Conservation (phyloP, 2,329 filamentous ascomycete genomes). For the Penicillium sp. region DNA sequence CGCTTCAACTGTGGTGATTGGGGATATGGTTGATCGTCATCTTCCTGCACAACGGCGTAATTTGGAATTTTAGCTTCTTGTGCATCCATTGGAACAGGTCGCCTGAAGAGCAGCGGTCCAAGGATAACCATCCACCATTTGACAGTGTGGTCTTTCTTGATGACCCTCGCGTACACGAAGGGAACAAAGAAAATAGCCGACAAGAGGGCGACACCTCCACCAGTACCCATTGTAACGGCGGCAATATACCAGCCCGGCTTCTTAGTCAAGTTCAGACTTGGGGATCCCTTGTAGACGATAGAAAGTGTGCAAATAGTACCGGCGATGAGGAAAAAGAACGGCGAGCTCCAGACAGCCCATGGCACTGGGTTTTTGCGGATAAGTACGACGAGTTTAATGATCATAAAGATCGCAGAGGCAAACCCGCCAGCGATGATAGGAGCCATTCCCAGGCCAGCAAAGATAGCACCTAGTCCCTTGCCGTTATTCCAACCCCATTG, state of each 20-base stretch:
- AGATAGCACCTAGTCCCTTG: conserved; percentile 67
- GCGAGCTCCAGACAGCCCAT: conserved; percentile 70
- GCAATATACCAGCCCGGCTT: conserved; percentile 66
- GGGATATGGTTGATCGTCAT: conserved; percentile 41
- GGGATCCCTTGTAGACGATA: conserved; percentile 77
- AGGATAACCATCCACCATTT: conserved; percentile 60
- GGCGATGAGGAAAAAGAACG: conserved; percentile 74
- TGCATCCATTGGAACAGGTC: conserved; percentile 51
- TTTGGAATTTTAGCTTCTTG: conserved; percentile 62
- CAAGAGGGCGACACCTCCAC: conserved; percentile 56
- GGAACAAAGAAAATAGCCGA: conserved; percentile 70
- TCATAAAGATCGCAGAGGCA: conserved; percentile 64
- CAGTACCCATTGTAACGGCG: conserved; percentile 62
- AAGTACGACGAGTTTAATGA: conserved; percentile 69
- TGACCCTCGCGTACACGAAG: conserved; percentile 61
- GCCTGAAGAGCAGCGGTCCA: conserved; percentile 63
- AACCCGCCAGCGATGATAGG: conserved; percentile 64
- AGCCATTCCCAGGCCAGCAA: conserved; percentile 67
- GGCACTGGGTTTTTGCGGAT: conserved; percentile 66
- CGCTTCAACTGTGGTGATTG: background rate
- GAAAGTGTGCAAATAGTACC: conserved; percentile 71
- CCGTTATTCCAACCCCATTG: conserved; percentile 68
- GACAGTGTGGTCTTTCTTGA: conserved; percentile 64
- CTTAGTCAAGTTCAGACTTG: conserved; percentile 60
- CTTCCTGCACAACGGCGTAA: conserved; percentile 72